phyloP scores from a whole-genome alignment of 306 rosid genomes.

The Corylus heterophylla region DNA sequence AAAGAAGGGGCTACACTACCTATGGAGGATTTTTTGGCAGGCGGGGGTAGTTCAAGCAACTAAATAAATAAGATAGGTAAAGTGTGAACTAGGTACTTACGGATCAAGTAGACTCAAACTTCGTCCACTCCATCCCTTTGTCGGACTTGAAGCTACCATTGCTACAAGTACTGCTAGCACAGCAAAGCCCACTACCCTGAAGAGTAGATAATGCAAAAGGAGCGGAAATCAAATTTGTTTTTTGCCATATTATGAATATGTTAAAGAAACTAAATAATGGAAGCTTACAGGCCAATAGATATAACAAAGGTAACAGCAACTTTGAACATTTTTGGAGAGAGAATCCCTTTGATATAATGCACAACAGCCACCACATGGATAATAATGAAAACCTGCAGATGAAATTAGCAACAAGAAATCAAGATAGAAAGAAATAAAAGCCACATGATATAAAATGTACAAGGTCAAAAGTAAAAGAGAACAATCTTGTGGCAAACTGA shows the following conservation, averaged over 20 bases:
- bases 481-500: not conserved
- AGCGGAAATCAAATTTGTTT: slow-evolving; percentile 25
- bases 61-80: slow-evolving; percentile 16
- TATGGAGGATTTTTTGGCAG: too few species aligned
- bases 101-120: slow-evolving; percentile 97
- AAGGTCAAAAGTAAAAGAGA: not conserved
- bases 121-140: slow-evolving; percentile 99
- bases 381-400: slow-evolving; percentile 81
- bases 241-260: slow-evolving; percentile 18
- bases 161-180: slow-evolving; percentile 81
- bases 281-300: slow-evolving; percentile 83
- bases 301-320: slow-evolving; percentile 82
- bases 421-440: slow-evolving; percentile 26
- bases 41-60: not conserved
- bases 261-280: slow-evolving; percentile 25
- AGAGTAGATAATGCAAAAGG: slow-evolving; percentile 33
- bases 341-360: slow-evolving; percentile 87
- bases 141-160: slow-evolving; percentile 96
- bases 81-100: slow-evolving; percentile 50
- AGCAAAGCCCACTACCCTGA: slow-evolving; percentile 78
- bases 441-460: slow-evolving; percentile 4
- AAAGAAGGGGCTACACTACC: too few species aligned
- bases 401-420: slow-evolving; percentile 26
- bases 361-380: slow-evolving; percentile 96
- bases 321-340: slow-evolving; percentile 91